These are phyloP conservation scores for Sanghuangporus weigelae DNA, from an alignment of 1,284 basidiomycete species.

Conservation along the genomic window DNA sequence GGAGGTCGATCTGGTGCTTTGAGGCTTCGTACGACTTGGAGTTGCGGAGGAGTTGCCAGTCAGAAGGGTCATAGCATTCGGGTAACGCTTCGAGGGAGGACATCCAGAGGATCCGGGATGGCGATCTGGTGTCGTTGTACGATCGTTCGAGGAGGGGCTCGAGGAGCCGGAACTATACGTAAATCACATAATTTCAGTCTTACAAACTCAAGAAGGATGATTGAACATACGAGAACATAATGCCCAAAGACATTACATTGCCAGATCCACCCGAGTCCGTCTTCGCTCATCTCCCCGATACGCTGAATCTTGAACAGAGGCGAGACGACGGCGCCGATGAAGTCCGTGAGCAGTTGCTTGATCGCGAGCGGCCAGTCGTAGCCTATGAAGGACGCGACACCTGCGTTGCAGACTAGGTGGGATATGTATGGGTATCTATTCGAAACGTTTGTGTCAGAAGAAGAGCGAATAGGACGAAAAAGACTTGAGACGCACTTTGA, in stretches of 20 bases:
- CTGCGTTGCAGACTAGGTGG: slow-evolving; percentile 81
- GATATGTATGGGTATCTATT: slow-evolving; percentile 80
- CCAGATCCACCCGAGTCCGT: slow-evolving; percentile 80
- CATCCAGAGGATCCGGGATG: slow-evolving; percentile 75
- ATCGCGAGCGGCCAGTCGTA: slow-evolving; percentile 51
- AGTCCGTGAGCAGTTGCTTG: slow-evolving; percentile 46
- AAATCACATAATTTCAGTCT: not conserved
- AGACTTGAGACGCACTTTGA: slow-evolving; percentile 40
- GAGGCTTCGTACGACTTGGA: slow-evolving; percentile 64
- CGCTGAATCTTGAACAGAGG: slow-evolving; percentile 63
- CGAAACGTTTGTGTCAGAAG: slow-evolving; percentile 6
- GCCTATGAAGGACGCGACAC: slow-evolving; percentile 57
- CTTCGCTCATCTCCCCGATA: slow-evolving; percentile 55
- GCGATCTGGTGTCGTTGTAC: slow-evolving; percentile 21
- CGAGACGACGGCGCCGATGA: slow-evolving; percentile 46
- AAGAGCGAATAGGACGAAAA: not conserved
- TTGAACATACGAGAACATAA: slow-evolving; percentile 67
- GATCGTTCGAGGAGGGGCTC: slow-evolving; percentile 37
- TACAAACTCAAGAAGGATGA: too few species aligned
- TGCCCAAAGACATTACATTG: slow-evolving; percentile 84
- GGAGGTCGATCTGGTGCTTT: slow-evolving; percentile 79
- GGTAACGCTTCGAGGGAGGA: slow-evolving; percentile 67
- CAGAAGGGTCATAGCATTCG: slow-evolving; percentile 50
- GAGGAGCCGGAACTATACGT: slow-evolving; percentile 51
- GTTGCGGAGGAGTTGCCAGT: slow-evolving; percentile 70